Evolutionary conservation across 1,284 basidiomycete genomes (phyloP), one percentile per base, ranked within the genome.

Genomic region (Prillingera fragicola): DNA sequence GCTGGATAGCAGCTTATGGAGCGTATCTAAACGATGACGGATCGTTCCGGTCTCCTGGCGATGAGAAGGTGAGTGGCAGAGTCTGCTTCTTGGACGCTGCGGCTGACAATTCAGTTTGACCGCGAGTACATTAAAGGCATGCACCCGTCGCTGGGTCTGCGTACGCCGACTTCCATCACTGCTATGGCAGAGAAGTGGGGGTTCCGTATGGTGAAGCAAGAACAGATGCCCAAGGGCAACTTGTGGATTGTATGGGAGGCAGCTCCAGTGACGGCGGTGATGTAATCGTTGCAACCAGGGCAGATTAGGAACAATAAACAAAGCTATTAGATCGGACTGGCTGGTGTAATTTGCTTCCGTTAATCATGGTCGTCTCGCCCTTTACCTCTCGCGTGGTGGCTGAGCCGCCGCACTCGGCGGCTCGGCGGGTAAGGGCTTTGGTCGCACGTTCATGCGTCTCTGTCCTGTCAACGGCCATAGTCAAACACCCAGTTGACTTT

Each of bases 201-300:
- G 2, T 67, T 62, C 26, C 24, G 24, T 9, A 59, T 61, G 37
- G 60, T 48, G 32, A 23, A 18, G 23, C 50, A 59, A 29, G 18
- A 22, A 19, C 56, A 62, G 17, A 59, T 67, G 57, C 59, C 65
- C 12, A 60, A 56, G 42, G 65, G 65, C n/a, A 67, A 67, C 43
- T 46, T 60, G 50, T 64, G 55, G 46, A 57, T 65, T 5, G 55
- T 67, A 23, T 67, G 63, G 62, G 45, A 56, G 4, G 56, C 46
- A 5, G 27, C 4, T 12, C 27, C 12, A 28, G 27, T 28, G 27
- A 28, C 27, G 27, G 27, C 27, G 27, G 27, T n/a, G 12, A 28
- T 28, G 27, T n/a, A 10, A 5, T n/a, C 10, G 12, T n/a, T n/a
- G 12, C 27, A 10, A 12, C 27, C 27, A 25, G 12, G 4, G 14